phyloP scores from a whole-genome alignment of 495 filamentous ascomycete genomes.

The Jackrogersella multiformis region DNA sequence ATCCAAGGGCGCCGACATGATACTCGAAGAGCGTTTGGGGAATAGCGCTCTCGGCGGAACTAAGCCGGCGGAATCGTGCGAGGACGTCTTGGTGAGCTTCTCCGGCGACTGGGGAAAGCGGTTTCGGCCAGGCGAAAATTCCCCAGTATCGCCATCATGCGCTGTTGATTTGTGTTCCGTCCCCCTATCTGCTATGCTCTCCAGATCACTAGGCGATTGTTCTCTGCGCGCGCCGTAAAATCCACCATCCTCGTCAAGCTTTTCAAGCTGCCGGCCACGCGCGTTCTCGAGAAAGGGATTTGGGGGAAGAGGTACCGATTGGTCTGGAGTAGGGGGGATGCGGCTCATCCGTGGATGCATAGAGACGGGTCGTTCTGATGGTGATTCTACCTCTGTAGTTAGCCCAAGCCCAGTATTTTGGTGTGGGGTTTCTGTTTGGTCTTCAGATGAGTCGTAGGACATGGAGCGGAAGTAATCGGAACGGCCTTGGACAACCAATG shows the following conservation, averaged over 20 bases:
- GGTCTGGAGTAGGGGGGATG: conserved; percentile 64
- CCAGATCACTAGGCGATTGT: conserved; percentile 51
- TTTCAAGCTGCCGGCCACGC: conserved; percentile 46
- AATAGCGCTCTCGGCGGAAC: conserved; percentile 57
- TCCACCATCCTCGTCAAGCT: conserved; percentile 43
- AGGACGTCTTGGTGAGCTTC: conserved; percentile 48
- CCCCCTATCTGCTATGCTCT: conserved; percentile 28
- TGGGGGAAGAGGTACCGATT: conserved; percentile 54
- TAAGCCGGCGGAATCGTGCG: conserved; percentile 52
- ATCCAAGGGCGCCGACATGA: conserved; percentile 56
- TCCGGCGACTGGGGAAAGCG: conserved; percentile 50
- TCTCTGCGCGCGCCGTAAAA: conserved; percentile 55
- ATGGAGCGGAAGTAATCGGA: conserved; percentile 78
- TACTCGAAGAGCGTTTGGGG: conserved; percentile 58
- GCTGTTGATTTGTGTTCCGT: conserved; percentile 10
- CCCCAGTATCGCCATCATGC: conserved; percentile 10
- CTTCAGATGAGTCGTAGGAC: conserved; percentile 56
- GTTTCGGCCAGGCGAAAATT: conserved; percentile 32
- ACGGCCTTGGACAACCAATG: conserved; percentile 69
- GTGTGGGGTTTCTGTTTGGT: conserved; percentile 48
- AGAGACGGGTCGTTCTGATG: conserved; percentile 69
- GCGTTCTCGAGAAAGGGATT: conserved; percentile 46
- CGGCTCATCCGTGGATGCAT: conserved; percentile 78
- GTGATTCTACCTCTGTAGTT: conserved; percentile 65
- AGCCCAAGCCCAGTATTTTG: conserved; percentile 54